Evolutionary conservation across 805 yeast species (phyloP), one percentile per base, ranked within the genome.

Genomic region (Geotrichum ghanense): DNA sequence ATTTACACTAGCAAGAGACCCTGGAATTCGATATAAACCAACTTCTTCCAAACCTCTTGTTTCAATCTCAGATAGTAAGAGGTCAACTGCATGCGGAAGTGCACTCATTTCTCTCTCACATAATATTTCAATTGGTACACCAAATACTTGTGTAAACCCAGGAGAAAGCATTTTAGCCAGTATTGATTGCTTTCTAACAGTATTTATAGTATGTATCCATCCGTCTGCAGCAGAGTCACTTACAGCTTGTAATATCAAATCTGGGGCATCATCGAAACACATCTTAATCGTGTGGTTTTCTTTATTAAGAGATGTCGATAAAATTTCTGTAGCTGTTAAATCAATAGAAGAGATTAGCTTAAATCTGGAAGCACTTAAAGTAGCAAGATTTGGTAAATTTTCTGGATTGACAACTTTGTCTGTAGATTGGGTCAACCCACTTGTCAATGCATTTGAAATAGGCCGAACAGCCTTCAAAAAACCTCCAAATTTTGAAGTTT

Each of bases 1-100:
- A 45, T 76, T 74, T 41, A 78, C 76, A 44, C 77, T 73, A 5
- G 78, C 79, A 31, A 75, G 69, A 7, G 82, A 76, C 3, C 83
- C 83, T 1, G 82, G 78, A 26, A 78, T 70, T 61, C 97, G 77
- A 62, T 90, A 90, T 12, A 90, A 70, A 16, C 97, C 97, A 46
- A 86, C 84, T 59, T 89, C 97, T 53, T 86, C 88, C 23, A 90
- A 61, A 0, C 97, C 96, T 46, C 89, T 76, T n/a, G 71, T 64
- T 62, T 90, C 97, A 52, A 90, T 83, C 54, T 82, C 92, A 42
- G 71, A 72, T 53, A 88, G 71, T 41, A 90, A 64, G 48, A 73
- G 71, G 26, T 73, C 77, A 48, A 89, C 77, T 40, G 89, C 75
- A 3, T 59, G 64, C 1, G 97, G 97, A 24, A 79, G 66, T 1